These are phyloP conservation scores for Bjerkandera adusta DNA, from an alignment of 1,284 basidiomycete species.

Conservation along the genomic window DNA sequence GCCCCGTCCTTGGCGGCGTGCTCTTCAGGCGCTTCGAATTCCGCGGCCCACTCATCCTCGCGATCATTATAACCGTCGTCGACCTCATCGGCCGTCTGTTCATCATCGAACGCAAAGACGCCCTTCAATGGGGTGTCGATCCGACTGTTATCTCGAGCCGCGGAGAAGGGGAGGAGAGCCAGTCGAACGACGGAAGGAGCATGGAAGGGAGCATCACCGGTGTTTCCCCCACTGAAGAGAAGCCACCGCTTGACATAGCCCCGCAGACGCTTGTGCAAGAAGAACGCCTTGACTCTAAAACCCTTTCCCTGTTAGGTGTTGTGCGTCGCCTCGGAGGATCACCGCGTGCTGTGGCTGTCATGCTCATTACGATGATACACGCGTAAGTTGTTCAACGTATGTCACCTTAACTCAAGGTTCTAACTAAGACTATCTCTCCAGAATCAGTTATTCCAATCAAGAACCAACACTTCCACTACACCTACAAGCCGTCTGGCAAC, in stretches of 20 bases:
- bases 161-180: too few species aligned
- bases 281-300: too few species aligned
- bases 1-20: constrained; percentile 69
- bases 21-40: constrained; percentile 69
- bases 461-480: constrained; percentile 71
- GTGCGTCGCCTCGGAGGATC: constrained; percentile 48
- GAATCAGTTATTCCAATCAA: constrained; percentile 50
- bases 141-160: too few species aligned
- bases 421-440: constrained; percentile 28
- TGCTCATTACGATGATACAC: constrained; percentile 54
- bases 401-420: constrained; percentile 6
- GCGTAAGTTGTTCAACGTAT: constrained; percentile 42
- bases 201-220: too few species aligned
- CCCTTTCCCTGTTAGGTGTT: constrained; percentile 20
- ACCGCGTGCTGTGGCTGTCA: constrained; percentile 52
- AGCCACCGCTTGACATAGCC: too few species aligned
- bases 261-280: too few species aligned
- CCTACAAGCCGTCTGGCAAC: constrained; percentile 56
- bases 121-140: constrained; percentile 51
- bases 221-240: too few species aligned
- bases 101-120: constrained; percentile 62
- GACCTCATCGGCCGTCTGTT: constrained; percentile 65
- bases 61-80: constrained; percentile 53
- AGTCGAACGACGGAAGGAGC: too few species aligned
- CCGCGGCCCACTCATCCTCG: constrained; percentile 73